These are phyloP conservation scores for Trichoderma virens DNA, from an alignment of 495 filamentous ascomycete genomes.

Conservation along the genomic window DNA sequence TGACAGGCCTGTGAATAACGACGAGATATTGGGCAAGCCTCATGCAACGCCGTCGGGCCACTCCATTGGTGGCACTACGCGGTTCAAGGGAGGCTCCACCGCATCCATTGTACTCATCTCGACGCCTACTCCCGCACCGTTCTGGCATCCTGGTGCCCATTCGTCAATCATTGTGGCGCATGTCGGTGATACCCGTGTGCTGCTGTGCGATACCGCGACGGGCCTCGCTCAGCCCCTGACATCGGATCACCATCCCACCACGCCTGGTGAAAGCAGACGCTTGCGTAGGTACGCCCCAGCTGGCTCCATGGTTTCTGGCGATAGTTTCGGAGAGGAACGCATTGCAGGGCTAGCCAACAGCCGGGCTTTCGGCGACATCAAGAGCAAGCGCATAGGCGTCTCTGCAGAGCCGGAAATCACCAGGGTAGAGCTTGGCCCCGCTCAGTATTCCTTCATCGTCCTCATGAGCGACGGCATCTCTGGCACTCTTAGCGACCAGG, in stretches of 20 bases:
- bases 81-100: conserved; percentile 88
- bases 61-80: conserved; percentile 58
- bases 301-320: conserved; percentile 67
- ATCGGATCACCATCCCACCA: conserved; percentile 82
- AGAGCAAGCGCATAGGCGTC: conserved; percentile 84
- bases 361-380: conserved; percentile 85
- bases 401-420: conserved; percentile 84
- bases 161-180: conserved; percentile 82
- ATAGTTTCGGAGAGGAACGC: conserved; percentile 95
- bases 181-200: conserved; percentile 84
- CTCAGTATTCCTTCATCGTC: conserved; percentile 81
- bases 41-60: conserved; percentile 45
- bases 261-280: conserved; percentile 71
- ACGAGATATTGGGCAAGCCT: conserved; percentile 67
- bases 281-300: conserved; percentile 72
- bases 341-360: conserved; percentile 91
- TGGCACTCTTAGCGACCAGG: conserved; percentile 76
- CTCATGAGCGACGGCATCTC: conserved; percentile 83
- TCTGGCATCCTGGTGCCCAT: conserved; percentile 84
- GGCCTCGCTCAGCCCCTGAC: conserved; percentile 75
- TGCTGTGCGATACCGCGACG: conserved; percentile 74
- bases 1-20: conserved; percentile 70
- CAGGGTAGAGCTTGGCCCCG: conserved; percentile 63
- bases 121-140: conserved; percentile 81
- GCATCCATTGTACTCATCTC: conserved; percentile 83